These are phyloP conservation scores for Penicillium sp. DNA, from an alignment of 2,329 filamentous ascomycete species.

Conservation along the genomic window DNA sequence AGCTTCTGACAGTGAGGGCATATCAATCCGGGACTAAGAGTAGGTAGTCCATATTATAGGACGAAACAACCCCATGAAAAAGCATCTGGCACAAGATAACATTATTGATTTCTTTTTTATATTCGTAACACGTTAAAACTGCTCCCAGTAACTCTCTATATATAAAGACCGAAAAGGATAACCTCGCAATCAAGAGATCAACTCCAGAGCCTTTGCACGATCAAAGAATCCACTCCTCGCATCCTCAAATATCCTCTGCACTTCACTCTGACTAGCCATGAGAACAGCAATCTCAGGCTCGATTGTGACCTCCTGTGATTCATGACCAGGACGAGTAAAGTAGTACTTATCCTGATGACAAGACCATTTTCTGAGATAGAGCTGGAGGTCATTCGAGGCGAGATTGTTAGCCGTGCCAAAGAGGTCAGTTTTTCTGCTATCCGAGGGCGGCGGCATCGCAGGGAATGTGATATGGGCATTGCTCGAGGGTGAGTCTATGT, in stretches of 20 bases:
- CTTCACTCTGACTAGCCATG: constrained; percentile 20
- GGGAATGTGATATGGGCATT: constrained; percentile 9
- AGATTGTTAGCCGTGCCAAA: constrained; percentile 26
- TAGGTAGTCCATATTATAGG: neutral
- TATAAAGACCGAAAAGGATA: neutral
- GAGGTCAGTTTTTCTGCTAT: constrained; percentile 20
- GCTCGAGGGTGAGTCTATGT: neutral
- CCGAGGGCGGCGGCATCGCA: neutral
- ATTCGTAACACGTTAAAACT: neutral
- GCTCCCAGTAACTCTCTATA: neutral
- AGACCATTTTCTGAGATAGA: constrained; percentile 50
- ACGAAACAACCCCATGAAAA: too few species aligned
- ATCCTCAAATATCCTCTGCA: constrained; percentile 19
- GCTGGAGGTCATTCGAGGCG: constrained; percentile 43
- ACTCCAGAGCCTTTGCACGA: neutral
- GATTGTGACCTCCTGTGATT: constrained; percentile 46
- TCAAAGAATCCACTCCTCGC: constrained; percentile 6
- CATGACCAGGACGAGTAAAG: constrained; percentile 44
- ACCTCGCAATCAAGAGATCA: neutral
- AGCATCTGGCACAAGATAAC: neutral
- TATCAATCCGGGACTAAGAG: neutral
- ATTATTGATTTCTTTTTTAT: neutral
- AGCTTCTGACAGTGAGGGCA: too few species aligned
- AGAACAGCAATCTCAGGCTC: constrained; percentile 26
- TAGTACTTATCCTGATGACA: constrained; percentile 45